phyloP scores from a whole-genome alignment of 1,284 basidiomycete genomes.

The Coniophora puteana region DNA sequence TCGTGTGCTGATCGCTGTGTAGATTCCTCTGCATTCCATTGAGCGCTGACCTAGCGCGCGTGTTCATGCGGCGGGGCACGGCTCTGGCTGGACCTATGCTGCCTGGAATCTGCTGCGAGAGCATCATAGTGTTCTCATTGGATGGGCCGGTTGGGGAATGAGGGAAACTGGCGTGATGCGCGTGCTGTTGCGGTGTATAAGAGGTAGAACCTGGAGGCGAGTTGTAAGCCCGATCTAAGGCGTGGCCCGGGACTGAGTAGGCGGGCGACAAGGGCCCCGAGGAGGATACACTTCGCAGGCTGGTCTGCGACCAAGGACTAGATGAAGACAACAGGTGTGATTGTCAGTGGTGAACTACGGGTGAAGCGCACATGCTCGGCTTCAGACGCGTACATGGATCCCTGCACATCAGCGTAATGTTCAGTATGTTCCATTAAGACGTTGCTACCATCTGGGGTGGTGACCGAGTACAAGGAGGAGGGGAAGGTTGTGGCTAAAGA shows the following conservation, averaged over 20 bases:
- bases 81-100: constrained; percentile 54
- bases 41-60: constrained; percentile 34
- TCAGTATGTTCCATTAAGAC: too few species aligned
- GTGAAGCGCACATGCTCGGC: too few species aligned
- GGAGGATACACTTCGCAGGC: too few species aligned
- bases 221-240: constrained; percentile 31
- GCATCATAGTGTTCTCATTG: constrained; percentile 27
- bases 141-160: constrained; percentile 24
- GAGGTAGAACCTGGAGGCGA: constrained; percentile 30
- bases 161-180: constrained; percentile 25
- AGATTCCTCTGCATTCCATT: constrained; percentile 29
- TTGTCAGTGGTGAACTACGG: too few species aligned
- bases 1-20: too few species aligned
- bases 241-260: constrained; percentile 27
- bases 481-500: too few species aligned
- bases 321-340: too few species aligned
- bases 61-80: constrained; percentile 43
- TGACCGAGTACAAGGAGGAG: too few species aligned
- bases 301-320: too few species aligned
- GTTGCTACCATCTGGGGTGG: too few species aligned
- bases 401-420: too few species aligned
- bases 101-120: constrained; percentile 40
- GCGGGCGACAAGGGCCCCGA: constrained; percentile 26
- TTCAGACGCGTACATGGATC: too few species aligned
- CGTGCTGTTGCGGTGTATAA: constrained; percentile 24